phyloP scores from a whole-genome alignment of 352 stramenopile species.

The Globisporangium radiosum region DNA sequence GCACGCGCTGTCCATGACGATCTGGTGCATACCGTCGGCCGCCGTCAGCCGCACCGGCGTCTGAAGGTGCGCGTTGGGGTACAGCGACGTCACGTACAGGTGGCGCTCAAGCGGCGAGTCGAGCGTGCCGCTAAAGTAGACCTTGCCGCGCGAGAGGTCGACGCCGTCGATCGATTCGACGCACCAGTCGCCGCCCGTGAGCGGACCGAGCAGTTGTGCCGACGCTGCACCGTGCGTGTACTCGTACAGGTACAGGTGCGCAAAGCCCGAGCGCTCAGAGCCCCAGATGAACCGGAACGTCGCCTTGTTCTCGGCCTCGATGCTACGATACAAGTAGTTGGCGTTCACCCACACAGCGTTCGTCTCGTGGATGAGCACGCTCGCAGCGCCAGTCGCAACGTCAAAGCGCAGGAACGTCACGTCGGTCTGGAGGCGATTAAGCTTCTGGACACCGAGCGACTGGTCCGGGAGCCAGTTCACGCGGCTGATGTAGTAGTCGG shows the following conservation, averaged over 20 bases:
- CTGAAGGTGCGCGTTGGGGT: slow-evolving; percentile 29
- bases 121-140: slow-evolving; percentile 87
- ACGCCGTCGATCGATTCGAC: slow-evolving; percentile 82
- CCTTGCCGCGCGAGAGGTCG: slow-evolving; percentile 67
- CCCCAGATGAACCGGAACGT: slow-evolving; percentile 94
- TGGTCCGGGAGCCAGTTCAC: slow-evolving; percentile 94
- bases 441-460: slow-evolving; percentile 85
- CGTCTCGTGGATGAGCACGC: slow-evolving; percentile 85
- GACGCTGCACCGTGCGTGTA: slow-evolving; percentile 38
- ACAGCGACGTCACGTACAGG: slow-evolving; percentile 82
- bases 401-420: slow-evolving; percentile 78
- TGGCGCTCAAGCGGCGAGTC: slow-evolving; percentile 89
- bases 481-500: slow-evolving; percentile 85
- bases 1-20: slow-evolving; percentile 88
- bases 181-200: slow-evolving; percentile 65
- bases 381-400: slow-evolving; percentile 44
- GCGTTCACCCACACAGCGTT: slow-evolving; percentile 94
- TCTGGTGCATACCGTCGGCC: slow-evolving; percentile 81
- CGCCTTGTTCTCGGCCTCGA: slow-evolving; percentile 66
- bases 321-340: slow-evolving; percentile 90
- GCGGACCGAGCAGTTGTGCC: slow-evolving; percentile 41
- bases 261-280: slow-evolving; percentile 91
- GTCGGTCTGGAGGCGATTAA: slow-evolving; percentile 81
- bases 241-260: slow-evolving; percentile 96
- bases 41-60: slow-evolving; percentile 67